Evolutionary conservation across 2,329 filamentous ascomycete species (phyloP), one percentile per base, ranked within the genome.

Genomic region (Cladophialophora exuberans): DNA sequence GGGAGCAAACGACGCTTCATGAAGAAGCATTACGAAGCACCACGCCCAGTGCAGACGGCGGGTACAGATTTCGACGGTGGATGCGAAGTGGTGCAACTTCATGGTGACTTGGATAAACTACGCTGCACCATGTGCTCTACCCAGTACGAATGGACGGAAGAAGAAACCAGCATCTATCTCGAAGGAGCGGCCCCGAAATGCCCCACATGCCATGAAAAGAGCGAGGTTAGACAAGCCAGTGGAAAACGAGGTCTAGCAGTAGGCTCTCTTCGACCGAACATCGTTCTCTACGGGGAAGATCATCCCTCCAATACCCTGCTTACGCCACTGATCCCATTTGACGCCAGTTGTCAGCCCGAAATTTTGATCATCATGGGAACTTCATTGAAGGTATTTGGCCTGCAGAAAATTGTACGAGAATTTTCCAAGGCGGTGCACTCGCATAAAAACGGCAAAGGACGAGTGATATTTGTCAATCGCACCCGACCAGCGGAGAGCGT

Each of bases 241-340:
- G 87, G 87, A 10, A 87, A 88, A 65, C 79, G 86, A 55, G 83
- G 83, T 0, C 74, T 88, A 4, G 84, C 84, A 3, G 80, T 89
- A 2, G 86, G 86, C 28, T 84, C 85, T 57, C 74, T 90, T 15
- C 77, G 86, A 33, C 87, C 87, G 0, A 86, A 90, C 63, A 87
- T 90, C 63, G 86, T 90, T 1, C 74, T 90, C 1, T 90, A 89
- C 64, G 86, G 86, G 18, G 86, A 90, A 66, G 85, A 89, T 48
- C 85, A 90, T 62, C 87, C 87, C 0, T 81, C 81, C 26, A 83
- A 84, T 1, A 83, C 88, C 55, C 75, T 87, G 4, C 86, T 90
- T 60, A 85, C 83, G 18, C 82, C 83, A 1, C 81, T 90, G 10
- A 79, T 88, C 11, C 84, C 85, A 11, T 84, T 88, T 56, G 87